Evolutionary conservation across 225 moss, liverwort and hornwort species (phyloP), one percentile per base, ranked within the genome.

Genomic region (Rhytidiadelphus loreus): DNA sequence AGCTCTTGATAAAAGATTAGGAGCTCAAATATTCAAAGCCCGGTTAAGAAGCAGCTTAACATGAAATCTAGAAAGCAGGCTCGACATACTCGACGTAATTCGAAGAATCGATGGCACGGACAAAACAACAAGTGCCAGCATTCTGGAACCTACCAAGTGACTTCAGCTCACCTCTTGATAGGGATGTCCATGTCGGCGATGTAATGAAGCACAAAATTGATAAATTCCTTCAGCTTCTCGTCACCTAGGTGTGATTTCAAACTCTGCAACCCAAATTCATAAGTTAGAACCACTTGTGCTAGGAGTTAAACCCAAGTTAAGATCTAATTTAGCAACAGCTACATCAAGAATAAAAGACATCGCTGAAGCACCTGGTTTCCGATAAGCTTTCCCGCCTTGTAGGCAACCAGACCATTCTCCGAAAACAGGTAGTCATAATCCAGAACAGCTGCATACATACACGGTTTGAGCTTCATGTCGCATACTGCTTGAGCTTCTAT

Each of bases 371-470:
- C 97, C 95, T 96, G 95, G 86, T 60, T 96, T 83, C 95, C 96
- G 65, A 98, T 95, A 7, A 95, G 90, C 83, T 92, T 90, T 76
- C 96, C 98, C 56, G 85, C 74, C 88, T 98, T 93, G 84, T 91
- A 85, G n/a, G 96, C 98, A 89, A 98, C 96, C 80, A 98, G 90
- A 30, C 98, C 98, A 87, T 98, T 98, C 89, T 98, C 98, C 68
- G 96, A 96, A 85, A 98, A 98, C 29, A 96, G 86, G 83, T 93
- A 96, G 87, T 98, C 96, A 53, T 98, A 98, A 75, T 98, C 98
- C 53, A 57, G 57, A 52, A 91, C 90, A 86, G 95, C 96, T 98
- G 94, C 87, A 89, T 63, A 18, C 35, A 74, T 28, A 86, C 80
- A 11, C 13, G 46, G 46, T 35, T 37, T 73, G 55, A 92, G 59